phyloP scores from a whole-genome alignment of 2,329 filamentous ascomycete species.

The Alternaria ventricosa region DNA sequence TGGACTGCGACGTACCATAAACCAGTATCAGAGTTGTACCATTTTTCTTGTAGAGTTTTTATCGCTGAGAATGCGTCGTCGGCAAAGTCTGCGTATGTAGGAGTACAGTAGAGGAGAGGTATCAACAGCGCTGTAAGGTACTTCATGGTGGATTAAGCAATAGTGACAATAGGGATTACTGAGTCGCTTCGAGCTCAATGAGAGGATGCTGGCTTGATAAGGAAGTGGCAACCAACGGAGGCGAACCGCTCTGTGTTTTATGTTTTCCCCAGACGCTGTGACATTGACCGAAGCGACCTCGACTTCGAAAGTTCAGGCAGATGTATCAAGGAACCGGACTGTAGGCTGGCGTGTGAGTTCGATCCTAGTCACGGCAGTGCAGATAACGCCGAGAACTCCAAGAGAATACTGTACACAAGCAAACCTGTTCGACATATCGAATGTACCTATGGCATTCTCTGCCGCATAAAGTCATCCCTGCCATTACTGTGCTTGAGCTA shows the following conservation, averaged over 20 bases:
- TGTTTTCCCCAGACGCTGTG: constrained; percentile 18
- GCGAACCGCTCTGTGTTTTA: constrained; percentile 26
- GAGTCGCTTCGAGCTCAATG: background rate
- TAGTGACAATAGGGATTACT: background rate
- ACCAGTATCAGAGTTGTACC: constrained; percentile 42
- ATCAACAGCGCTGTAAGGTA: constrained; percentile 16
- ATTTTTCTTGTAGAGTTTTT: constrained; percentile 39
- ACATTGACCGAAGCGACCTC: constrained; percentile 22
- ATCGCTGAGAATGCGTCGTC: constrained; percentile 37
- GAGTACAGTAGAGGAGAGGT: constrained; percentile 19
- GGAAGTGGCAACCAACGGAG: constrained; percentile 1
- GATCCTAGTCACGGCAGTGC: background rate
- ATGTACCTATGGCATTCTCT: constrained; percentile 15
- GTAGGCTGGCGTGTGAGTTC: constrained; percentile 24
- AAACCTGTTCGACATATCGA: constrained; percentile 22
- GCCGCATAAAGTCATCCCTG: constrained; percentile 11
- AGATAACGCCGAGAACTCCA: constrained; percentile 10
- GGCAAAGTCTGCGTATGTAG: constrained; percentile 30
- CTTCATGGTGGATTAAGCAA: constrained; percentile 28
- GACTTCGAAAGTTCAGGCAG: constrained; percentile 13
- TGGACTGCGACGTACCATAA: constrained; percentile 35
- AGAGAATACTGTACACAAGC: constrained; percentile 22
- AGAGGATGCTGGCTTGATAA: constrained; percentile 2
- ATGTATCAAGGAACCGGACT: constrained; percentile 18
- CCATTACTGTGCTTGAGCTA: background rate